phyloP scores from a whole-genome alignment of 306 rosid species.

The Acmispon strigosus region DNA sequence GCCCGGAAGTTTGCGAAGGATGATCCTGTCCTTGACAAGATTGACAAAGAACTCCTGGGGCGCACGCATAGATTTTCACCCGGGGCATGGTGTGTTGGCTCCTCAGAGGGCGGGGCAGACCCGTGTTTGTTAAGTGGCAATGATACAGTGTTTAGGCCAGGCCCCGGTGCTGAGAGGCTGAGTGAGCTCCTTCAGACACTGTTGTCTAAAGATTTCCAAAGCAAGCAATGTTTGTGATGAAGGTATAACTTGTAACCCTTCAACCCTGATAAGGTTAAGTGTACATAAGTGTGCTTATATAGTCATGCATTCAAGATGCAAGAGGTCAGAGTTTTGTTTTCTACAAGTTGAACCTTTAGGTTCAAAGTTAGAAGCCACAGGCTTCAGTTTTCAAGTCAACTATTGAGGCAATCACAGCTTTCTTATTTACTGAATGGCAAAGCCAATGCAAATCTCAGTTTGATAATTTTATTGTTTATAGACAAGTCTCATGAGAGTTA shows the following conservation, averaged over 20 bases:
- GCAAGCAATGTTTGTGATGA: conserved; percentile 59
- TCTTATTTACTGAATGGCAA: conserved; percentile 8
- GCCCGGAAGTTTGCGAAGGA: conserved; percentile 78
- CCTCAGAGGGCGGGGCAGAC: conserved; percentile 52
- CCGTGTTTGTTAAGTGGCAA: conserved; percentile 65
- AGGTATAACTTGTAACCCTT: background rate
- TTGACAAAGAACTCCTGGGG: conserved; percentile 71
- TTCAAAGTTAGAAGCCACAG: conserved; percentile 21
- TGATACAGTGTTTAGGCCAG: conserved; percentile 58
- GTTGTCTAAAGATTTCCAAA: conserved; percentile 46
- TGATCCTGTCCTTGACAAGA: conserved; percentile 73
- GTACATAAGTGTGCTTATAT: conserved; percentile 44
- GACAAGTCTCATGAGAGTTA: background rate
- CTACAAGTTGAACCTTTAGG: background rate
- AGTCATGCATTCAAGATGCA: conserved; percentile 24
- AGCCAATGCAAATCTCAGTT: background rate
- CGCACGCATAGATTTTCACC: conserved; percentile 54
- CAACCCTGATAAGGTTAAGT: conserved; percentile 27
- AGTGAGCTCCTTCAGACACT: conserved; percentile 44
- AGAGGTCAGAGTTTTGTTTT: conserved; percentile 34
- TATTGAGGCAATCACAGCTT: conserved; percentile 2
- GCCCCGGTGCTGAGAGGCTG: conserved; percentile 71
- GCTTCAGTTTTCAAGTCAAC: conserved; percentile 12
- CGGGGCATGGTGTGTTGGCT: conserved; percentile 79
- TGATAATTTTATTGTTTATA: background rate